Evolutionary conservation across 2,329 filamentous ascomycete species (phyloP), one percentile per base, ranked within the genome.

Genomic region (Aureobasidium namibiae): DNA sequence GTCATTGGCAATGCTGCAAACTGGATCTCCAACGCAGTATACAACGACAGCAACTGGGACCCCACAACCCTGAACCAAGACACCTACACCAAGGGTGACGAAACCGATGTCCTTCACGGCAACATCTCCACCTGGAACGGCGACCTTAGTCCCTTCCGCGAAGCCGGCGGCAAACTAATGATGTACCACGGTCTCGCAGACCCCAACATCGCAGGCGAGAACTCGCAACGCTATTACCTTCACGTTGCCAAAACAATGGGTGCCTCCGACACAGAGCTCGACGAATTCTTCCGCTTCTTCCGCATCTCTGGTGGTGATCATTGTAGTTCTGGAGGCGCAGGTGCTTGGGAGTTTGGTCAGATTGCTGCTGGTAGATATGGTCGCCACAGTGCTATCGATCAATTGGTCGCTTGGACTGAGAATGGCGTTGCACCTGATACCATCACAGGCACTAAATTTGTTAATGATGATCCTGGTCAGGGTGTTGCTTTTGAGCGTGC

Each of bases 231-330:
- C 13, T 80, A 80, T 71, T 80, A 80, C 67, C 69, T 78, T 44
- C 72, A 78, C 45, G 75, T 80, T 2, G 68, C 70, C 2, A n/a
- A 63, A 26, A 65, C 67, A 31, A 75, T 77, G 63, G 65, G 46
- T 46, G 65, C 24, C 61, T 65, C 56, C 59, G 66, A 58, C 0
- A 45, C 61, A 3, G 58, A 69, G 0, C 61, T 76, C 6, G 74
- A 76, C 61, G 69, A 71, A 0, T 76, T 75, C 63, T 74, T 76
- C 56, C 75, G 80, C 50, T 77, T 74, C 67, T 83, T 83, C 71
- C 73, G 74, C 31, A 78, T 78, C 67, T 77, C 66, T 60, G 82
- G 80, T 7, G 79, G 80, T 70, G 72, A 67, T 1, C 81, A 83
- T 66, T 83, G 80, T 65, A 62, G 75, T 76, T 63, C 65, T 1